Conservation (phyloP, 1,139 yeast species). For the Pichia sp. region DNA sequence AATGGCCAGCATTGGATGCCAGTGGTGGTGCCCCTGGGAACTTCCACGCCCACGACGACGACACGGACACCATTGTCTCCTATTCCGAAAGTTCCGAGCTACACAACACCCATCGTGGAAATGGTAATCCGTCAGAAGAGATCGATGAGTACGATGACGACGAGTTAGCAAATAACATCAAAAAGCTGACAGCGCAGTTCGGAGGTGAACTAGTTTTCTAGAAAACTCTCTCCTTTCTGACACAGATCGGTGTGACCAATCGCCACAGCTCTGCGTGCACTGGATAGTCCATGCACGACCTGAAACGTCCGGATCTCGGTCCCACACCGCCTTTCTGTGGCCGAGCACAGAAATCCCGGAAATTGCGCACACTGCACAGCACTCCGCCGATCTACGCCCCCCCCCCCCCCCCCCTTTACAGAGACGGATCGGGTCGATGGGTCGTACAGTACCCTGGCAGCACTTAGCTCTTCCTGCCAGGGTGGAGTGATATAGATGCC, state of each 20-base stretch:
- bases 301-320: too few relatives aligned
- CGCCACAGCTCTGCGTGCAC: too few relatives aligned
- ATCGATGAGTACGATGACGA: neutral
- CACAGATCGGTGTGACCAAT: too few relatives aligned
- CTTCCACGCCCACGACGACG: conserved; percentile 4
- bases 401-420: neutral
- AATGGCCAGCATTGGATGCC: conserved; percentile 23
- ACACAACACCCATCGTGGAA: neutral
- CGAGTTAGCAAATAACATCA: conserved; percentile 15
- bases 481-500: too few relatives aligned
- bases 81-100: conserved; percentile 6
- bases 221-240: neutral
- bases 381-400: neutral
- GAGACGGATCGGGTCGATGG: neutral
- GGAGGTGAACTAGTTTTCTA: conserved; percentile 21
- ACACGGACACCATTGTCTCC: conserved; percentile 15
- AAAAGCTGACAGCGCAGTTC: conserved; percentile 20
- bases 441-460: too few relatives aligned
- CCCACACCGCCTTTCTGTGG: neutral
- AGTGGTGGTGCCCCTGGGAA: neutral
- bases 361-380: neutral
- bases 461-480: too few relatives aligned
- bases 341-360: neutral
- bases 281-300: too few relatives aligned
- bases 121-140: neutral